These are phyloP conservation scores for Ilex asprella DNA, from an alignment of 257 asterid species.

Conservation along the genomic window DNA sequence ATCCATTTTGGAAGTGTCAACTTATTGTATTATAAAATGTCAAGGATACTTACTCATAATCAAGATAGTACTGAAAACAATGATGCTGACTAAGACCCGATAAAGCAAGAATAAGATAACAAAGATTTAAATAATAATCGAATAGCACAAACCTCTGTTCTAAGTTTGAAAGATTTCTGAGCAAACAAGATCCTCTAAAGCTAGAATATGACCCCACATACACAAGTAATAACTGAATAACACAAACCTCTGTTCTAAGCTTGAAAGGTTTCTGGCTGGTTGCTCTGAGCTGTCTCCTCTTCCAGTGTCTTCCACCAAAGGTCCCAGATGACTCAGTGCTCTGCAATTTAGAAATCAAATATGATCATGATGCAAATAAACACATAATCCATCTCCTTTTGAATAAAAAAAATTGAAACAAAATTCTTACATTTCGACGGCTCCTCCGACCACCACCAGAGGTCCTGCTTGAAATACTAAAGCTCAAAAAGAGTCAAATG, in stretches of 20 bases:
- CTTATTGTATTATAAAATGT: too few species aligned
- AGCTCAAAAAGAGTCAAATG: constrained; percentile 18
- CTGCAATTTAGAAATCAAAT: constrained; percentile 28
- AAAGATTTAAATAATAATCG: background rate
- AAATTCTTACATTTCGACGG: constrained; percentile 61
- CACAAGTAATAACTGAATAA: background rate
- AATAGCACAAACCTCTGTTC: constrained; percentile 61
- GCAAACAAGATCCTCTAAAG: too few species aligned
- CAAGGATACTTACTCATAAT: too few species aligned
- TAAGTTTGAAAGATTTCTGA: constrained; percentile 71
- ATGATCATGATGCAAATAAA: constrained; percentile 15
- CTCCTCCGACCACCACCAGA: constrained; percentile 44
- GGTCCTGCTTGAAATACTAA: constrained; percentile 43
- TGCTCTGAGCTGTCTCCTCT: constrained; percentile 44
- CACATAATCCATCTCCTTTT: constrained; percentile 1
- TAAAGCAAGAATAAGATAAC: too few species aligned
- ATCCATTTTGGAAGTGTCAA: too few species aligned
- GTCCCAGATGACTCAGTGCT: constrained; percentile 55
- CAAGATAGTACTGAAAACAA: too few species aligned
- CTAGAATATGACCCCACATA: too few species aligned
- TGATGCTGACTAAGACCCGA: too few species aligned
- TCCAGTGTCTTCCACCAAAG: constrained; percentile 39
- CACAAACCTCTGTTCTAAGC: constrained; percentile 76
- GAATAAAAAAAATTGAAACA: background rate
- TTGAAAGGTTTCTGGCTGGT: constrained; percentile 72